Conservation (phyloP, 1,284 basidiomycete species). For the Austroboletus niveus region DNA sequence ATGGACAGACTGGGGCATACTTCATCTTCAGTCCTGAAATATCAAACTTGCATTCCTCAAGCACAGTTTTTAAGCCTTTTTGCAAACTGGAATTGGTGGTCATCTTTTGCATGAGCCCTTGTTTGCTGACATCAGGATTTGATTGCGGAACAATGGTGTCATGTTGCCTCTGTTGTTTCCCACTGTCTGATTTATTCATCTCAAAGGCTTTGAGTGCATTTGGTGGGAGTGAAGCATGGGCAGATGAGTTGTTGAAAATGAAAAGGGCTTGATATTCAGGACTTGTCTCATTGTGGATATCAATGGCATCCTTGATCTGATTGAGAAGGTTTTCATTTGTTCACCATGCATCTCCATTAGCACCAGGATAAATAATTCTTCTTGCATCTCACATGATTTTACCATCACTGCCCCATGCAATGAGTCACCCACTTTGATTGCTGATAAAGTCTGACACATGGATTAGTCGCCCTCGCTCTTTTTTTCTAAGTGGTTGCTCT, state of each 20-base stretch:
- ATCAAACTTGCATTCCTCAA: slow-evolving; percentile 36
- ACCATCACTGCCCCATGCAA: too few species aligned
- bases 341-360: too few species aligned
- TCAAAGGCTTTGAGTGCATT: slow-evolving; percentile 34
- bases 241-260: slow-evolving; percentile 37
- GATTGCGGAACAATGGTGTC: not conserved
- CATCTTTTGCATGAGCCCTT: not conserved
- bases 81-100: not conserved
- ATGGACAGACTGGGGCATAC: slow-evolving; percentile 31
- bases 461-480: too few species aligned
- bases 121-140: not conserved
- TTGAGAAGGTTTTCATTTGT: slow-evolving; percentile 27
- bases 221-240: slow-evolving; percentile 28
- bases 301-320: slow-evolving; percentile 25
- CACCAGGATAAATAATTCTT: too few species aligned
- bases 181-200: slow-evolving; percentile 33
- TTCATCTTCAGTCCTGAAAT: slow-evolving; percentile 23
- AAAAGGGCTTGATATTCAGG: slow-evolving; percentile 32
- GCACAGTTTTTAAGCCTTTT: slow-evolving; percentile 34
- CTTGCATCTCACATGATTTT: too few species aligned
- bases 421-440: too few species aligned
- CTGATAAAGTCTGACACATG: too few species aligned
- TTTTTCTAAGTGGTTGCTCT: too few species aligned
- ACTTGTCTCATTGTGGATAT: slow-evolving; percentile 5
- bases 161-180: not conserved